A percentile compares a stretch with the other conserved stretches of the same genome.
These are phyloP conservation scores for Mallotus nudiflorus DNA, from an alignment of 345 rosid species.

Conservation along the genomic window DNA sequence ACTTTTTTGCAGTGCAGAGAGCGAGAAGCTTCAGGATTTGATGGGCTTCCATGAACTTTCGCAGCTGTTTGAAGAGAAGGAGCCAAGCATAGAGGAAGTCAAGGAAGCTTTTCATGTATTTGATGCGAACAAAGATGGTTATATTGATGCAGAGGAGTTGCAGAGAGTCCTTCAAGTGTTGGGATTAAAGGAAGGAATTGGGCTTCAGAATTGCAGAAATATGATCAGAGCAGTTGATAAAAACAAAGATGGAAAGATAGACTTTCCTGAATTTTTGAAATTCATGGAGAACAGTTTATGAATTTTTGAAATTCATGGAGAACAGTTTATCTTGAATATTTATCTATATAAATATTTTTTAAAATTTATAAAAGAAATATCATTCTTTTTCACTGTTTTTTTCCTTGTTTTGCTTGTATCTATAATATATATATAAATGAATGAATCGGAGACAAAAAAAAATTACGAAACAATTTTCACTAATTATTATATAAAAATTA, in stretches of 20 bases:
- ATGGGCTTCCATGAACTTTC: constrained; percentile 44
- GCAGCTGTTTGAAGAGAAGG: constrained; percentile 67
- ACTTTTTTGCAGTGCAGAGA: constrained; percentile 40
- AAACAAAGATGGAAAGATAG: constrained; percentile 61
- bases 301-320: no score
- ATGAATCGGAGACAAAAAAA: no score
- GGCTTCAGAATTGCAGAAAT: constrained; percentile 50
- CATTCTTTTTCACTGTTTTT: not conserved
- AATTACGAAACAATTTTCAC: no score
- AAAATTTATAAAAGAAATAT: no score
- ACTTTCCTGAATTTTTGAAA: constrained; percentile 67
- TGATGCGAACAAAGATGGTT: constrained; percentile 78
- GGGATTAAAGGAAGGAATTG: constrained; percentile 52
- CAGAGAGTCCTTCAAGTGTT: constrained; percentile 55
- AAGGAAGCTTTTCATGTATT: constrained; percentile 78
- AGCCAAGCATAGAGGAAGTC: constrained; percentile 74
- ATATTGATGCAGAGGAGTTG: constrained; percentile 68
- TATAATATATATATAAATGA: no score
- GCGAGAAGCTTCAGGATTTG: constrained; percentile 37
- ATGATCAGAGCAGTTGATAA: constrained; percentile 67
- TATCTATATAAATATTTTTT: not conserved
- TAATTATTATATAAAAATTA: no score
- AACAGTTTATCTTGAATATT: constrained; percentile 50
- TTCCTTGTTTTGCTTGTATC: not conserved
- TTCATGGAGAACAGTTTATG: no score